Evolutionary conservation across 805 yeast genomes (phyloP), one percentile per base, ranked within the genome.

Genomic region (Wickerhamiella spandovensis): DNA sequence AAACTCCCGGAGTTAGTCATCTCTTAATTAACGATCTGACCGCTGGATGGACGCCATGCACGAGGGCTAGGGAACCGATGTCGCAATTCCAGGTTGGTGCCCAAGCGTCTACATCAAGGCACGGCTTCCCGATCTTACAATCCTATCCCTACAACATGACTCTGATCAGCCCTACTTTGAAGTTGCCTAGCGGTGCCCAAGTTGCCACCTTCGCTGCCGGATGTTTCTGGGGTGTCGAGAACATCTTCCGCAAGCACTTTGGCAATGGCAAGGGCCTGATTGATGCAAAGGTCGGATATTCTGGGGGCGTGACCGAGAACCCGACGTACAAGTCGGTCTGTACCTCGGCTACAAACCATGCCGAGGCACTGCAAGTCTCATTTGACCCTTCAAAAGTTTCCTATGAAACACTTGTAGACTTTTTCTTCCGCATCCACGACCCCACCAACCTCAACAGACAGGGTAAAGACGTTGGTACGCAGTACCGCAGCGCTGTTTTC

Each of bases 401-500:
- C 3, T 72, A 79, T 59, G 75, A 67, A 50, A 84, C 82, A 25
- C 67, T 90, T 44, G 67, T 86, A 43, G 89, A 82, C 50, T 85
- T 89, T 58, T 92, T 90, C 71, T 89, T 87, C 71, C 73, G 82
- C 60, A 86, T 87, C 64, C 98, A 90, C 65, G 97, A 92, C 66
- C 97, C 98, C 46, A 92, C 97, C 2, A 81, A 88, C 2, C 53
- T 74, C 48, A 79, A 89, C 60, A 62, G 75, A 1, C 97, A 92
- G 66, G 98, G 98, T 2, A 84, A 85, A 18, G 97, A 90, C 61
- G 58, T 60, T 8, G 98, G 98, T 9, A 78, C 90, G 1, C 97
- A 92, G 65, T 90, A 90, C 69, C 76, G 97, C 60, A 81, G 90
- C 17, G 95, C 81, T 1, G 75, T 92, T 10, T 86, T 79, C 66